A percentile compares a stretch with the other conserved stretches of the same genome.
phyloP scores from a whole-genome alignment of 108 stramenopile species.

The Fragilaria crotonensis region DNA sequence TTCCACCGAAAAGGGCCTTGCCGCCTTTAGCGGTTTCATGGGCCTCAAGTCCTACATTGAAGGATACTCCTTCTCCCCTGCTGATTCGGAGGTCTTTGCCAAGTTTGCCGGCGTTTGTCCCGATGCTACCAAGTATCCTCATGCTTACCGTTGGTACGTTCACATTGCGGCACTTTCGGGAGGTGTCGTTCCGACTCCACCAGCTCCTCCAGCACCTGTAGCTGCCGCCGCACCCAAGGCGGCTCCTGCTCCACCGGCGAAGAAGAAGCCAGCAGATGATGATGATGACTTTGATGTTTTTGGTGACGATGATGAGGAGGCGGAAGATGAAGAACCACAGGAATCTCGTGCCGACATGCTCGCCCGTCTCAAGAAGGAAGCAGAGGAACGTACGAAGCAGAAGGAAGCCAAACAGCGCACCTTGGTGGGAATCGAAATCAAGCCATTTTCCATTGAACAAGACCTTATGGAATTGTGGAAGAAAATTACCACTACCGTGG shows the following conservation, averaged over 20 bases:
- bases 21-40: constrained; percentile 31
- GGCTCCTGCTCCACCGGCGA: constrained; percentile 5
- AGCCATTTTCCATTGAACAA: constrained; percentile 46
- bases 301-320: constrained; percentile 19
- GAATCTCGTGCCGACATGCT: constrained; percentile 32
- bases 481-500: constrained; percentile 30
- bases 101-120: constrained; percentile 22
- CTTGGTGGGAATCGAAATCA: constrained; percentile 40
- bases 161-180: constrained; percentile 43
- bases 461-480: constrained; percentile 43
- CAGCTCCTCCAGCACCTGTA: constrained; percentile 6
- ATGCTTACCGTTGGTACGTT: constrained; percentile 62
- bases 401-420: constrained; percentile 40
- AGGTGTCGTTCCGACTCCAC: background rate
- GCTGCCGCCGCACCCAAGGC: constrained; percentile 10
- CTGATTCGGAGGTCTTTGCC: constrained; percentile 42
- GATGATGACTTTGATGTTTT: constrained; percentile 19
- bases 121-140: constrained; percentile 33
- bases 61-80: constrained; percentile 38
- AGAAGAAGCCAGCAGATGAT: constrained; percentile 16
- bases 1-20: constrained; percentile 13
- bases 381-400: constrained; percentile 18
- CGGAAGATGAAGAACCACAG: constrained; percentile 16
- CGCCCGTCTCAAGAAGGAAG: constrained; percentile 34
- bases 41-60: constrained; percentile 44